phyloP scores from a whole-genome alignment of 2,329 filamentous ascomycete species.

The Aspergillus alliaceus region DNA sequence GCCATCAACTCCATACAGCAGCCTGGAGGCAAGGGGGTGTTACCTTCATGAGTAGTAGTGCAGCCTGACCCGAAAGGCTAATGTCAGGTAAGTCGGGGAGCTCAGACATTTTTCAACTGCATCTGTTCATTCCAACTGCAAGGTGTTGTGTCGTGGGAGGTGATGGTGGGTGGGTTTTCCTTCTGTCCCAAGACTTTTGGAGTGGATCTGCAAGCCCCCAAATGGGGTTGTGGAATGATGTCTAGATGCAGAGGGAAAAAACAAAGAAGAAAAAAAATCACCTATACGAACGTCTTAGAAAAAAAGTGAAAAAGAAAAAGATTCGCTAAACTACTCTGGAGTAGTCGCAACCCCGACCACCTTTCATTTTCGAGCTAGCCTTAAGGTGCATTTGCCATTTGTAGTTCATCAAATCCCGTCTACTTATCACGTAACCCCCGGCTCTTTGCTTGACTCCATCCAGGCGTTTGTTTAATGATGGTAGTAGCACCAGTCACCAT shows the following conservation, averaged over 20 bases:
- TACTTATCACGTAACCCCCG: neutral
- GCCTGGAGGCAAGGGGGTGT: conserved; percentile 1
- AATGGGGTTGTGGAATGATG: neutral
- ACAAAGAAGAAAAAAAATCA: neutral
- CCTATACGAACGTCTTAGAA: no score
- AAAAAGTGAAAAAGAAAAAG: neutral
- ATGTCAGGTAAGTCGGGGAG: neutral
- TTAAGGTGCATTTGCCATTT: neutral
- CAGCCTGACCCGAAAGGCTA: conserved; percentile 2
- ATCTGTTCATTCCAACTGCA: neutral
- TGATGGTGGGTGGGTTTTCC: neutral
- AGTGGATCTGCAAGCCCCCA: neutral
- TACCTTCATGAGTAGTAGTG: conserved; percentile 1
- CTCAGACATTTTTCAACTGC: neutral
- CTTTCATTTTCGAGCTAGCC: neutral
- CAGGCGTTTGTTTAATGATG: neutral
- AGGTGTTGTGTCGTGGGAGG: no score
- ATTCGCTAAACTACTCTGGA: neutral
- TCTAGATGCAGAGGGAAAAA: neutral
- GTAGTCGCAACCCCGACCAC: neutral
- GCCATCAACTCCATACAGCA: neutral
- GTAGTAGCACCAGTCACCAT: neutral
- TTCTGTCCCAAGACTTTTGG: no score
- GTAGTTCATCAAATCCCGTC: neutral
- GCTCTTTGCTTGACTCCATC: neutral